Base-by-base conservation (phyloP, 1,139 yeast species). In the Geotrichum restrictum region DNA sequence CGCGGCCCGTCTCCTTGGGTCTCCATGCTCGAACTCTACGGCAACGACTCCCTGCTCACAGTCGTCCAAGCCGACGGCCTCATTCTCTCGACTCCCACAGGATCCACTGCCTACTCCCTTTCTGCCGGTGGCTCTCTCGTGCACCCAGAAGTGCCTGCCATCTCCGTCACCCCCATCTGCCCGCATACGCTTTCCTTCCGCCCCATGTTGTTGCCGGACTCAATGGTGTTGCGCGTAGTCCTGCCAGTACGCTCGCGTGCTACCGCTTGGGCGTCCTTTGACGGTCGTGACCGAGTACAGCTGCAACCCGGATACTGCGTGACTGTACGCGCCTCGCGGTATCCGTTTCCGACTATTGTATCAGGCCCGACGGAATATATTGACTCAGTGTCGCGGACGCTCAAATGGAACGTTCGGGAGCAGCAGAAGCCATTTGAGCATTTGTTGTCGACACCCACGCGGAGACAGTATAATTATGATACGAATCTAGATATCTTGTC, bases 41-140 rank as follows among this genome's bases (percentile, higher is more conserved):
- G 95, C 3, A 93, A 88, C 65, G 88, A 87, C 18, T 78, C 85
- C 1, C 70, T 88, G 38, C 72, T 88, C 54, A 88, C 96, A 0
- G 84, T 87, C 16, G 95, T 93, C 0, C 96, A 88, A 65, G 95
- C 96, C 0, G 96, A 88, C 67, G 96, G 96, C 0, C 70, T 88
- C 31, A 88, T 88, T 55, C 77, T 88, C 36, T 94, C 95, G 0
- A 88, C 96, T 0, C 96, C 96, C 3, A 88, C 96, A 0, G 96
- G 96, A 0, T 86, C 95, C 1, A 88, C 96, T 0, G 96, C 96
- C 0, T 88, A 88, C 65, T 86, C 95, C 0, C 73, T 88, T 36
- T 84, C 94, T 41, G 96, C 96, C 0, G 96, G 96, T 14, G 96
- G 96, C 0, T 83, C 95, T 0, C 74, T 88, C 49, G 94, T 88